phyloP scores from a whole-genome alignment of 2,329 filamentous ascomycete genomes.

The Pseudogymnoascus sp. region DNA sequence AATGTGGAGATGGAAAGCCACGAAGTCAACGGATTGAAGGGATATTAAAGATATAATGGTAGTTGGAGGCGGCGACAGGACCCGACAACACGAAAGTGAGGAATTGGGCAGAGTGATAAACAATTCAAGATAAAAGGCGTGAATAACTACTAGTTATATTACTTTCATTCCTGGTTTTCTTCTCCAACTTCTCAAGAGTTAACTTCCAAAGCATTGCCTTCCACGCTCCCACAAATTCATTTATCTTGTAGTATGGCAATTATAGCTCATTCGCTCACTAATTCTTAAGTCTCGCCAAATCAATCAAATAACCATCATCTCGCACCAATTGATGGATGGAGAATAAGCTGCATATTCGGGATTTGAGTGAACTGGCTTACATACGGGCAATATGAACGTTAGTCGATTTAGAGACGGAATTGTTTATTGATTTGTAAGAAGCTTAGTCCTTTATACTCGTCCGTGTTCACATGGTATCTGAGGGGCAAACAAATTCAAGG shows the following conservation, averaged over 20 bases:
- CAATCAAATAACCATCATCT: background rate
- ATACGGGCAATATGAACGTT: background rate
- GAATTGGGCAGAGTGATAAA: background rate
- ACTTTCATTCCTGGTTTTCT: background rate
- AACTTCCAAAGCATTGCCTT: background rate
- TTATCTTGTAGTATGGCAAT: background rate
- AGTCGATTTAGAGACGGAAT: background rate
- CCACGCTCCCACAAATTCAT: background rate
- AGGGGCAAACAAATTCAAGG: background rate
- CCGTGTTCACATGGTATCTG: background rate
- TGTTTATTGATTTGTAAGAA: background rate
- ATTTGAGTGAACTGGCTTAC: background rate
- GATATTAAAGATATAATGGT: background rate
- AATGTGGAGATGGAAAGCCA: conserved; percentile 5
- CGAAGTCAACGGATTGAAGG: background rate
- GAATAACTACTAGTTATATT: background rate
- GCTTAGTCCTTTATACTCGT: background rate
- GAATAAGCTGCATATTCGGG: background rate
- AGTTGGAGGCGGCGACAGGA: background rate
- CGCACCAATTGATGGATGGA: background rate
- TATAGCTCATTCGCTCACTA: background rate
- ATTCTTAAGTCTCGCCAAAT: background rate
- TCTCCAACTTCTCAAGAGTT: background rate
- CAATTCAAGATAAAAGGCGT: background rate
- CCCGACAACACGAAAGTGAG: background rate